Evolutionary conservation across 2,329 filamentous ascomycete genomes (phyloP), one percentile per base, ranked within the genome.

Genomic region (Fusarium verticillioides): DNA sequence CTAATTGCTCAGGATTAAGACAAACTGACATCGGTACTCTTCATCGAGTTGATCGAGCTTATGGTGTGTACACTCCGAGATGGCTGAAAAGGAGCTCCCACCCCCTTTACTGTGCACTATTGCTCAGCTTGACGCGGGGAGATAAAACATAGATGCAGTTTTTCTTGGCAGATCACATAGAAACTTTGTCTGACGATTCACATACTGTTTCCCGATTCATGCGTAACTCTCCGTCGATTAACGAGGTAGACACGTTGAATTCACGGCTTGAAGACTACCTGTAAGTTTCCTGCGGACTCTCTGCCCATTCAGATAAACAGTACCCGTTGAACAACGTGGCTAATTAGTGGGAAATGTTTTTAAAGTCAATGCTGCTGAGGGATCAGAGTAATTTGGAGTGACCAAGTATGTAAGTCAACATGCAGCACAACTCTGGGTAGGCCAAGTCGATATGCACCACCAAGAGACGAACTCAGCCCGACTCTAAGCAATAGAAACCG

Each of bases 281-380:
- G 5, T 13, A 18, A 8, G 9, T 28, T 23, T n/a, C 23, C 15
- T n/a, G 4, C 7, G 4, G 10, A 13, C 13, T 12, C 7, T n/a
- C 10, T 40, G 15, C 8, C 12, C 8, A n/a, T 9, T n/a, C 4
- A 2, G 7, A 53, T 52, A 21, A 16, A 12, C 4, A 11, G 10
- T 0, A 18, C 4, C 19, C 5, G 5, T 18, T 5, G 9, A 2
- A 7, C 7, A 10, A 54, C 28, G 5, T 9, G 2, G 1, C 7
- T 7, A 18, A 18, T 5, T 2, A 52, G 10, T n/a, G 6, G 7
- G 10, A n/a, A 39, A 2, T 39, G 1, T 12, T 15, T 53, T 21
- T 19, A 2, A 4, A 28, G 13, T 39, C 12, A 5, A 2, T 9
- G 12, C 0, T 9, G 11, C 9, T 28, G 15, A 28, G 23, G 26